Evolutionary conservation across 1,284 basidiomycete genomes (phyloP).

Genomic region (Cryptococcus sp.): DNA sequence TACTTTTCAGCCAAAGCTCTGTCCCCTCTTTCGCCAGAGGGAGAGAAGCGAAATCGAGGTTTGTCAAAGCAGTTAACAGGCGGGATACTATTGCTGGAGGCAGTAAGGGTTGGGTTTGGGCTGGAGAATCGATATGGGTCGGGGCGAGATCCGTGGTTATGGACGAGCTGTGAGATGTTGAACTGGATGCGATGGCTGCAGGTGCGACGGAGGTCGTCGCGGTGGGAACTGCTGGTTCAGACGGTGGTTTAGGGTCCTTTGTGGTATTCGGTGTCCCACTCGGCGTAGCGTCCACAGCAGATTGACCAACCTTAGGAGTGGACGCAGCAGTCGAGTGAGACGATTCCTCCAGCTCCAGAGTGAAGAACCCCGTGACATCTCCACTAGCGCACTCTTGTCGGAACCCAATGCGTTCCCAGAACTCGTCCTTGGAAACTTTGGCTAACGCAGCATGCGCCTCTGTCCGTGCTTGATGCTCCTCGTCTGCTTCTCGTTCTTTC

Average conservation of each 20-base stretch:
- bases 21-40: conserved; percentile 68
- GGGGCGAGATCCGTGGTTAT: too few species aligned
- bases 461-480: conserved; percentile 50
- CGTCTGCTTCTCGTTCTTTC: conserved; percentile 39
- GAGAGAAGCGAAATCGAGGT: conserved; percentile 72
- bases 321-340: too few species aligned
- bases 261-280: too few species aligned
- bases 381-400: conserved; percentile 85
- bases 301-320: too few species aligned
- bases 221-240: too few species aligned
- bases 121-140: too few species aligned
- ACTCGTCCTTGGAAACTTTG: conserved; percentile 63
- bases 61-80: conserved; percentile 66
- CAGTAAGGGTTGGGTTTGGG: conserved; percentile 54
- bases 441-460: conserved; percentile 51
- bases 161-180: too few species aligned
- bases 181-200: too few species aligned
- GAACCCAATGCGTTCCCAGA: conserved; percentile 93
- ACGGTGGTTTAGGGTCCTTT: too few species aligned
- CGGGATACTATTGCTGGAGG: conserved; percentile 66
- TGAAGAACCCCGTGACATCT: conserved; percentile 86
- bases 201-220: too few species aligned
- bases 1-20: conserved; percentile 65
- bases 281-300: too few species aligned
- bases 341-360: conserved; percentile 53